These are phyloP conservation scores for Colletotrichum paranaense DNA, from an alignment of 2,329 filamentous ascomycete genomes.

Conservation along the genomic window DNA sequence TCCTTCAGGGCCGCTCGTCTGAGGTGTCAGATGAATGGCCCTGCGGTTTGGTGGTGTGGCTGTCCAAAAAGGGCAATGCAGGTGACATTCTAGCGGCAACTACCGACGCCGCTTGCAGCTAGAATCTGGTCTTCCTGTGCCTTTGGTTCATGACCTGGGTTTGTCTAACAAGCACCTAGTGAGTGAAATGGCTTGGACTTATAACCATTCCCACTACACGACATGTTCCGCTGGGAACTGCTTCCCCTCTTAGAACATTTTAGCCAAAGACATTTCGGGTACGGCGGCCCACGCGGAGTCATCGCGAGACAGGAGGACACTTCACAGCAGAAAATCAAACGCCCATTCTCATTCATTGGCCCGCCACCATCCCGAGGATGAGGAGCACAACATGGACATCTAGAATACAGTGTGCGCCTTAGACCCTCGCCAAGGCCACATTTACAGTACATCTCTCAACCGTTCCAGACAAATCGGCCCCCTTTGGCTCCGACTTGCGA, in stretches of 20 bases:
- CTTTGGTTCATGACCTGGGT: too few species aligned
- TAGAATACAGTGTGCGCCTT: constrained; percentile 22
- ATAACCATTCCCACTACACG: too few species aligned
- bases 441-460: not conserved
- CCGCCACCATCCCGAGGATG: not conserved
- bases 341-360: not conserved
- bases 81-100: not conserved
- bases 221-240: not conserved
- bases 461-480: not conserved
- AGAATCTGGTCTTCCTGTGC: not conserved
- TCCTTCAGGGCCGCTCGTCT: not conserved
- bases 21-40: not conserved
- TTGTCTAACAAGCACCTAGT: too few species aligned
- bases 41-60: not conserved
- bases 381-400: constrained; percentile 21
- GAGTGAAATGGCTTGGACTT: too few species aligned
- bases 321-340: not conserved
- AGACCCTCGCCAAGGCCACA: not conserved
- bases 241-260: not conserved
- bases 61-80: not conserved
- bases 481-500: not conserved
- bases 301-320: not conserved
- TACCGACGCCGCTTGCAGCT: constrained; percentile 1
- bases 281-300: not conserved
- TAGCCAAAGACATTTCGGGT: not conserved